These are phyloP conservation scores for Kwoniella sp. DNA, from an alignment of 768 basidiomycete genomes.

Conservation along the genomic window DNA sequence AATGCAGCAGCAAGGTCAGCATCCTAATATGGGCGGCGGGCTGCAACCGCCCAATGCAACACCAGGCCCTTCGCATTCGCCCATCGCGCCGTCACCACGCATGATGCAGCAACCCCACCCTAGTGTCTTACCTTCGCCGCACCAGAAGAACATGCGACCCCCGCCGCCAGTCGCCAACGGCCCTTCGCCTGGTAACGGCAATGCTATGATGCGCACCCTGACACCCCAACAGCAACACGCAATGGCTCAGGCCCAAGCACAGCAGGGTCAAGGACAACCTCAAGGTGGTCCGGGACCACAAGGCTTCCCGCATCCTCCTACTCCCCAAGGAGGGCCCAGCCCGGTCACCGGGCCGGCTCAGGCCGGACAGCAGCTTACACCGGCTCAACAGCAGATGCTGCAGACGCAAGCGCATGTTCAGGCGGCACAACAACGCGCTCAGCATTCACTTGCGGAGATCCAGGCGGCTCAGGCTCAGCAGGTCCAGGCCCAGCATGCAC, in stretches of 20 bases:
- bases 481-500: constrained; percentile 14
- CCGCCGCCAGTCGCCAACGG: constrained; percentile 25
- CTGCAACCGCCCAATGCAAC: constrained; percentile 28
- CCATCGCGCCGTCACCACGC: constrained; percentile 33
- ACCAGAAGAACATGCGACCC: constrained; percentile 33
- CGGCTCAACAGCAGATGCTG: constrained; percentile 19
- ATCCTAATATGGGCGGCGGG: constrained; percentile 8
- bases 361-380: constrained; percentile 3
- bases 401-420: constrained; percentile 28
- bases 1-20: constrained; percentile 4
- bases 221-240: constrained; percentile 30
- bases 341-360: constrained; percentile 16
- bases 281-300: background rate
- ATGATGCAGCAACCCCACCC: constrained; percentile 39
- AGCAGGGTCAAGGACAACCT: constrained; percentile 8
- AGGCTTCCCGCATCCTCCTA: constrained; percentile 7
- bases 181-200: constrained; percentile 6
- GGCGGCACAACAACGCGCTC: constrained; percentile 19
- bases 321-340: constrained; percentile 11
- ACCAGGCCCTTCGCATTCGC: constrained; percentile 38
- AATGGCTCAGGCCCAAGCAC: constrained; percentile 12
- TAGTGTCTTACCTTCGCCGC: constrained; percentile 36
- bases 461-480: constrained; percentile 14
- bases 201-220: constrained; percentile 31
- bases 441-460: constrained; percentile 11